Base-by-base conservation (phyloP, 305 asterid species). In the Rubia peregrina region DNA sequence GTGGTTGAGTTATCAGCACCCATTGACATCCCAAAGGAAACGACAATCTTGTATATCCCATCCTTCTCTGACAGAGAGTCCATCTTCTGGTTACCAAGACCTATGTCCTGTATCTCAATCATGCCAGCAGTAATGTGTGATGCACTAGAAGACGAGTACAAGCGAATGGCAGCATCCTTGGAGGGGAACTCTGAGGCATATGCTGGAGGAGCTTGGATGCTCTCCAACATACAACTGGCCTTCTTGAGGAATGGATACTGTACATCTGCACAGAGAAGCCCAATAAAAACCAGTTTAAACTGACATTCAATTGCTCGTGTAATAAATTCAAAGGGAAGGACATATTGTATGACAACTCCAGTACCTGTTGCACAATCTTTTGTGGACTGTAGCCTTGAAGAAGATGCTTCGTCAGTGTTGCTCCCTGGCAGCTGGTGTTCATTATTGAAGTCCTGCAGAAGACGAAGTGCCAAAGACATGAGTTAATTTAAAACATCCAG, bases 161-260 rank as follows among this genome's bases (percentile, higher is more conserved):
- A 80, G 41, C 69, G 86, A 33, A 67, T 85, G 67, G 80, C 51
- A 0, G 82, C 80, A 49, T 80, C 85, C 75, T 92, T 87, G 7
- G 89, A 76, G 53, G 97, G 91, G 22, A 89, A 88, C 76, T 93
- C 98, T 7, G 95, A 75, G 55, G 98, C 97, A 76, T 87, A 70
- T 72, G 97, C 96, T 4, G 95, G 88, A 30, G 98, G 94, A 71
- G 97, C 96, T 26, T 82, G 87, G 78, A 86, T 77, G 84, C 83
- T 81, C 72, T 88, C 94, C 88, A 90, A 65, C 97, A 93, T 86
- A 1, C 75, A 85, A 71, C 90, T 89, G 14, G 98, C 94, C 71
- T 86, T 77, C 76, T 88, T 85, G 74, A 84, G 68, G 76, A 81
- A 89, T 62, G 95, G 89, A 76, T 85, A 68, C 55, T 84, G 80